Evolutionary conservation across 176 grass and related monocot species (phyloP), one percentile per base, ranked within the genome.

Genomic region (Zoysia japonica): DNA sequence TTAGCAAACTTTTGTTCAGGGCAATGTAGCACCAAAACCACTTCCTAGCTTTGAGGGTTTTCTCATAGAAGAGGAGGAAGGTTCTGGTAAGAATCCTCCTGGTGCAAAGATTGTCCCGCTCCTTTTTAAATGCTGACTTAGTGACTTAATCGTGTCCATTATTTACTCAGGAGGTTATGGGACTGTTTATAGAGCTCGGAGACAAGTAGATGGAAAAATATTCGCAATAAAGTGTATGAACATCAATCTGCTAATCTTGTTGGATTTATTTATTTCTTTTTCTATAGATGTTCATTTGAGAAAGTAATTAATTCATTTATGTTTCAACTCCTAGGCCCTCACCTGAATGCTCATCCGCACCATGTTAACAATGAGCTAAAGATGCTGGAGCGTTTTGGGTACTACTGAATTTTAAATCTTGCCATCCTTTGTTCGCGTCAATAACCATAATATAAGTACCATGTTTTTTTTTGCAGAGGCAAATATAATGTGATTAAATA

Each of bases 351-450:
- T 78, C 84, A 93, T 87, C 77, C 88, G 55, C 92, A 94, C 87
- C 92, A 98, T 80, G 64, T 95, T 78, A 85, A 88, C 66, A 98
- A 98, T 81, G 96, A 98, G 85, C 73, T 76, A 63, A 93, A 94
- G 76, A 98, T 98, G 90, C 69, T 98, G 85, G 74, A 94, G 80
- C 84, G 84, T 79, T 94, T 98, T 80, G 96, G 96, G 96, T 98
- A 93, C 76, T 79, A 28, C 76, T 17, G 42, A 70, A 16, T 13
- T 42, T 8, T 62, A 20, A 54, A 75, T 53, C 37, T 36, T 70
- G 47, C 47, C 28, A 9, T 52, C 7, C 70, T 77, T 59, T 81
- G 9, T 75, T 79, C 4, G 47, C 61, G 37, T 63, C 61, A 61
- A 5, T 72, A 43, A 74, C 42, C 4, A 72, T 71, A 76, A 78